Conservation (phyloP, 1,284 basidiomycete species). For the Tylopilus orsonianus region DNA sequence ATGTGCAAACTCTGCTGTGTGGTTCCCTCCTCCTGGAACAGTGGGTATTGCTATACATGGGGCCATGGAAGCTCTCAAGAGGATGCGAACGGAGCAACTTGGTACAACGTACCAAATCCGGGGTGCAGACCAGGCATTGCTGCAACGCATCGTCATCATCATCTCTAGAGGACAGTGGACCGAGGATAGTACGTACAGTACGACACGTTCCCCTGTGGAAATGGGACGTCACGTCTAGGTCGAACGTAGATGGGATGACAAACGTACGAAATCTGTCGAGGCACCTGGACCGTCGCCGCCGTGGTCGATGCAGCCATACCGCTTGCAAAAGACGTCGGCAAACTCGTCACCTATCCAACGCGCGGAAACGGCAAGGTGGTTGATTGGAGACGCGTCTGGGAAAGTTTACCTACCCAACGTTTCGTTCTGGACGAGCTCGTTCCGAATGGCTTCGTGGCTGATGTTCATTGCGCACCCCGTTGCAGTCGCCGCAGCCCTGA, state of each 20-base stretch:
- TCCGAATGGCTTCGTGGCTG: conserved; percentile 38
- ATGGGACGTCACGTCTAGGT: no score
- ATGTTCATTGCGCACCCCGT: no score
- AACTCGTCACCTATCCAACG: conserved; percentile 53
- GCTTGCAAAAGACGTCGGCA: conserved; percentile 47
- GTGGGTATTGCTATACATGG: conserved; percentile 53
- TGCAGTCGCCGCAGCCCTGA: conserved; percentile 42
- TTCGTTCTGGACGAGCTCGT: conserved; percentile 66
- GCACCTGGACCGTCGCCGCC: conserved; percentile 56
- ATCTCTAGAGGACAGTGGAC: neutral
- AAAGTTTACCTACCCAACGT: conserved; percentile 56
- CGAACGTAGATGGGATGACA: no score
- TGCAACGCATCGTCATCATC: conserved; percentile 19
- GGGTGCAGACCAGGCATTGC: conserved; percentile 49
- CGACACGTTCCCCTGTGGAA: conserved; percentile 57
- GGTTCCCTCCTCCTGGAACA: conserved; percentile 58
- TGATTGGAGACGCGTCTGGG: no score
- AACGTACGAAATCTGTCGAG: conserved; percentile 65
- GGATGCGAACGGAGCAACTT: no score
- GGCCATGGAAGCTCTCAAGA: no score
- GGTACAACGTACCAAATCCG: conserved; percentile 43
- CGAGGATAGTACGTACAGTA: conserved; percentile 50
- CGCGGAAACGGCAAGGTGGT: no score
- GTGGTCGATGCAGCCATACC: conserved; percentile 53
- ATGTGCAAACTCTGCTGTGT: conserved; percentile 56